These are phyloP conservation scores for Rhizomucor miehei DNA, from an alignment of 371 early-diverging fungal genomes.

Conservation along the genomic window DNA sequence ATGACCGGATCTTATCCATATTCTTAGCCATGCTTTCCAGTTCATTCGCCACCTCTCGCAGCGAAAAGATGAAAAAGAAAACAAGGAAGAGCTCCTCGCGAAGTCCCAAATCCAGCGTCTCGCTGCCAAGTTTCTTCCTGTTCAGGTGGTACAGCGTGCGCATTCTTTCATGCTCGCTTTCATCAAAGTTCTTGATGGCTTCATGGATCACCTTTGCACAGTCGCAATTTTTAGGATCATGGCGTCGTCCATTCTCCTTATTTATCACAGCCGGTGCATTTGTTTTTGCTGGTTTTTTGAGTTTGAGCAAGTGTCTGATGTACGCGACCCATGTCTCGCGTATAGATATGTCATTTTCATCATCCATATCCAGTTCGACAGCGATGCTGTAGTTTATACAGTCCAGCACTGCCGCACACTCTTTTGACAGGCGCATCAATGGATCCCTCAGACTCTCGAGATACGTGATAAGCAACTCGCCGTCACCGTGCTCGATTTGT, in stretches of 20 bases:
- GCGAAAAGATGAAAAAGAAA: slow-evolving; percentile 60
- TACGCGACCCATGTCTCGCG: slow-evolving; percentile 35
- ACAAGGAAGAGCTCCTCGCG: slow-evolving; percentile 61
- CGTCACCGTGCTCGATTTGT: slow-evolving; percentile 49
- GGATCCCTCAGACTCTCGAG: slow-evolving; percentile 55
- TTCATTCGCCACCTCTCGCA: slow-evolving; percentile 59
- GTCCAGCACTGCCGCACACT: slow-evolving; percentile 46
- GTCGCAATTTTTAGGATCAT: slow-evolving; percentile 19
- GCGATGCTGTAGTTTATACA: slow-evolving; percentile 44
- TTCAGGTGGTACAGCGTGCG: slow-evolving; percentile 37
- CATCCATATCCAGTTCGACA: slow-evolving; percentile 41
- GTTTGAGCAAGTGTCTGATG: slow-evolving; percentile 23
- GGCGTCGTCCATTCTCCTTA: neutral
- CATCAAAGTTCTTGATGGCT: slow-evolving; percentile 38
- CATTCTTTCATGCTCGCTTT: slow-evolving; percentile 45
- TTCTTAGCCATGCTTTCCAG: slow-evolving; percentile 36
- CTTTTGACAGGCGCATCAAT: slow-evolving; percentile 46
- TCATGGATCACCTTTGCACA: slow-evolving; percentile 30
- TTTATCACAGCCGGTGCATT: neutral
- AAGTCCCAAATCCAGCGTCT: slow-evolving; percentile 48
- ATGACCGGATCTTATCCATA: slow-evolving; percentile 39
- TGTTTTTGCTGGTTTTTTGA: slow-evolving; percentile 8
- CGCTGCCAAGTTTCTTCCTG: slow-evolving; percentile 28
- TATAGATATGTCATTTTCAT: slow-evolving; percentile 42
- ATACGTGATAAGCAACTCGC: slow-evolving; percentile 53